phyloP scores from a whole-genome alignment of 2,329 filamentous ascomycete species.

The Diatrype stigma region DNA sequence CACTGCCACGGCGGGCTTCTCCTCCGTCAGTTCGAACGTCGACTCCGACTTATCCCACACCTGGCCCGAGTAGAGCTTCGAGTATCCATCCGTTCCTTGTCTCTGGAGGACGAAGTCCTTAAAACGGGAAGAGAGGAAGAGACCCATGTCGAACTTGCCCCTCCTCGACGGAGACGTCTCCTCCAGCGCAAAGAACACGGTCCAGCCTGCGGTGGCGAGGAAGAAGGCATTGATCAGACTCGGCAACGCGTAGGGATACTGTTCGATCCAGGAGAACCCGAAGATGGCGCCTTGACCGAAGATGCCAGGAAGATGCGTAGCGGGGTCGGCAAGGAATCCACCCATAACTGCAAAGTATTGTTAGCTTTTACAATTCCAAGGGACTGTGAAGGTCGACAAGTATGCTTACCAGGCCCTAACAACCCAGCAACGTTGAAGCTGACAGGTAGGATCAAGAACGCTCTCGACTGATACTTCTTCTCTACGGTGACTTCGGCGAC shows the following conservation, averaged over 20 bases:
- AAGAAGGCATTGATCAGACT: slow-evolving; percentile 63
- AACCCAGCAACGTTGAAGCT: slow-evolving; percentile 45
- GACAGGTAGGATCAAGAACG: slow-evolving; percentile 43
- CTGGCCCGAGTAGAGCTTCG: slow-evolving; percentile 17
- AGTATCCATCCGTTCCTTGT: slow-evolving; percentile 26
- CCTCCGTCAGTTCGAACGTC: slow-evolving; percentile 1
- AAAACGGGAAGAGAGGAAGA: slow-evolving; percentile 31
- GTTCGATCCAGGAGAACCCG: slow-evolving; percentile 60
- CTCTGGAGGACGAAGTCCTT: slow-evolving; percentile 25
- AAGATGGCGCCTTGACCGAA: slow-evolving; percentile 58
- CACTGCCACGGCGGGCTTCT: slow-evolving; percentile 15
- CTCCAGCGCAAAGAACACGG: slow-evolving; percentile 61
- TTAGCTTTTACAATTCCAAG: slow-evolving; percentile 5
- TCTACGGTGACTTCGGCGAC: slow-evolving; percentile 46
- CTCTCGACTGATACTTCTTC: slow-evolving; percentile 43
- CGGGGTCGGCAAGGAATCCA: slow-evolving; percentile 64
- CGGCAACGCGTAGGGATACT: slow-evolving; percentile 66
- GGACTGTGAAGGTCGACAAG: neutral
- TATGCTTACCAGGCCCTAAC: slow-evolving; percentile 37
- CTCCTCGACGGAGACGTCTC: slow-evolving; percentile 48
- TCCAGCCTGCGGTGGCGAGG: slow-evolving; percentile 49
- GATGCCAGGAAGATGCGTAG: slow-evolving; percentile 54
- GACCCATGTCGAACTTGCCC: slow-evolving; percentile 41
- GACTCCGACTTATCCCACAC: slow-evolving; percentile 11
- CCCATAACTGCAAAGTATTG: slow-evolving; percentile 47